Conservation (phyloP, 78 protist species). For the Polysphondylium violaceum region DNA sequence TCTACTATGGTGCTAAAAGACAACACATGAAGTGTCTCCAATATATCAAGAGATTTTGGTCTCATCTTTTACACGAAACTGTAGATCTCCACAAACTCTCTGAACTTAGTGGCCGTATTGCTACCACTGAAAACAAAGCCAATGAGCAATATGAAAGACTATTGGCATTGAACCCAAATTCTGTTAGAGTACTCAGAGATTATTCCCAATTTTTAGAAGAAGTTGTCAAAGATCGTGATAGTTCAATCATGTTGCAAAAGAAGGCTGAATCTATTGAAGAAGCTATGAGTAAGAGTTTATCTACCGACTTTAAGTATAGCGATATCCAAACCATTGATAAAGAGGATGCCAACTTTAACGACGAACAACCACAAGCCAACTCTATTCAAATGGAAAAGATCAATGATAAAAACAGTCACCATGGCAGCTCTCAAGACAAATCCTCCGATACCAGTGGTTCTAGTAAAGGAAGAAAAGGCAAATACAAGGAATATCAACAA, state of each 20-base stretch:
- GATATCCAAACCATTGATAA: constrained; percentile 13
- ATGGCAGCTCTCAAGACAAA: constrained; percentile 1
- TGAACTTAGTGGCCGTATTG: constrained; percentile 45
- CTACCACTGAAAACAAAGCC: constrained; percentile 45
- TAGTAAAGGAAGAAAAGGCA: neutral
- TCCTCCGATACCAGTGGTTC: constrained; percentile 17
- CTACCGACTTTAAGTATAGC: constrained; percentile 2
- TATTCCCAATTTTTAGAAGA: constrained; percentile 71
- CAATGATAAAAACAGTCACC: neutral
- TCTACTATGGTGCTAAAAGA: constrained; percentile 57
- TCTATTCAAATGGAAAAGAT: constrained; percentile 19
- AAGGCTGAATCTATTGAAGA: constrained; percentile 54
- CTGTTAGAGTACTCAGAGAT: constrained; percentile 62
- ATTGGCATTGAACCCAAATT: constrained; percentile 49
- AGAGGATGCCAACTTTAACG: neutral
- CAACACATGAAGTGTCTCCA: constrained; percentile 28
- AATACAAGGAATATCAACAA: constrained; percentile 48
- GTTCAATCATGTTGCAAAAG: constrained; percentile 14
- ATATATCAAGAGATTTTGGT: constrained; percentile 52
- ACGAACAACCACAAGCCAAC: neutral
- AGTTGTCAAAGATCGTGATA: constrained; percentile 49
- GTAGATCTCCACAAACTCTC: constrained; percentile 60
- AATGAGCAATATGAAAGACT: constrained; percentile 64
- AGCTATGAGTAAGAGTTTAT: constrained; percentile 25
- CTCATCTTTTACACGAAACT: constrained; percentile 30